Evolutionary conservation across 768 basidiomycete genomes (phyloP).

Genomic region (Leccinum imitatum): DNA sequence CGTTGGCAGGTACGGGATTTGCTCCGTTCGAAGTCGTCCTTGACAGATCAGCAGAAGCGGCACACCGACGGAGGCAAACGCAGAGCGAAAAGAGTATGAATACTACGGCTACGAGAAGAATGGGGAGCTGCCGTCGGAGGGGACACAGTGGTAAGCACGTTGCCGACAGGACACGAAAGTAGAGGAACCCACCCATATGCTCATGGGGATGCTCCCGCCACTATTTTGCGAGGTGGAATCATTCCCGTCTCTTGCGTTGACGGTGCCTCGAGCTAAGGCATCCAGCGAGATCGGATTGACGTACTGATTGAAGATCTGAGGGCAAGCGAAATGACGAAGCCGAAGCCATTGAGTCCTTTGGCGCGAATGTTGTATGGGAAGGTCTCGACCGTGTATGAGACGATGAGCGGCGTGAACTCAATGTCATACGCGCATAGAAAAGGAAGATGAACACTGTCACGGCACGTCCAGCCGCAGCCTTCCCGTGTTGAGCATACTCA

Average conservation of each 20-base stretch:
- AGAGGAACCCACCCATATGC: slow-evolving; percentile 21
- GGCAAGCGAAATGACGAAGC: no score
- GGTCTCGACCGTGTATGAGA: no score
- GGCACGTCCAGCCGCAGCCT: no score
- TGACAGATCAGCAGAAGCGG: background rate
- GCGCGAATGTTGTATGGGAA: no score
- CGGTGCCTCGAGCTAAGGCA: background rate
- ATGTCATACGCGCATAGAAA: no score
- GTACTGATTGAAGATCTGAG: no score
- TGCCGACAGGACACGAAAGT: background rate
- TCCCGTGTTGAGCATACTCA: no score
- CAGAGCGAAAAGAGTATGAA: slow-evolving; percentile 23
- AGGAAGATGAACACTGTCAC: no score
- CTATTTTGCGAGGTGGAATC: background rate
- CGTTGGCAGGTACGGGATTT: slow-evolving; percentile 9
- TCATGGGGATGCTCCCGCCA: slow-evolving; percentile 14
- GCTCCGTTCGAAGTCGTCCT: background rate
- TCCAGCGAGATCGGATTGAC: no score
- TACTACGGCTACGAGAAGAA: slow-evolving; percentile 25
- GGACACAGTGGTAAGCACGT: background rate
- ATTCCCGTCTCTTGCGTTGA: background rate
- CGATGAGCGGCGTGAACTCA: no score
- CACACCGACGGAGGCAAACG: slow-evolving; percentile 23
- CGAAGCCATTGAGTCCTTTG: no score
- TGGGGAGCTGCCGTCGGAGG: slow-evolving; percentile 22